Evolutionary conservation across 192 early-diverging fungal genomes (phyloP).

Genomic region (Backusella circina): DNA sequence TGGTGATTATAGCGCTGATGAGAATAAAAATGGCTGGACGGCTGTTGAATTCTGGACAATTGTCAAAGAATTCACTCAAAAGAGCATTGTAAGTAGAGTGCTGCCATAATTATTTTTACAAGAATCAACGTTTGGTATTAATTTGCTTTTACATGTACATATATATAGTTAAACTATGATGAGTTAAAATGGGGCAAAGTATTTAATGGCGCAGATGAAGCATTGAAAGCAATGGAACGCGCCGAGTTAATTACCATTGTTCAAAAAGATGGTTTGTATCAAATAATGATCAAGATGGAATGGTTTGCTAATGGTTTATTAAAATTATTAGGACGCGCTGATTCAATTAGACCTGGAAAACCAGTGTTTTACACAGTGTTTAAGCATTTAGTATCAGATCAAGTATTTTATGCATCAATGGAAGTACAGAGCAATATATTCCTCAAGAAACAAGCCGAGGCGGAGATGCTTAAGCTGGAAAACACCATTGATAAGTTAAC

Average conservation of each 20-base stretch:
- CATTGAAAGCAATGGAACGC: slow-evolving; percentile 85
- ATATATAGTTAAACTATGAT: slow-evolving; percentile 72
- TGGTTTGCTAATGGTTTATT: neutral
- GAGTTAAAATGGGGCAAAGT: slow-evolving; percentile 72
- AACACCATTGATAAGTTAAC: slow-evolving; percentile 52
- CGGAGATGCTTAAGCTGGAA: slow-evolving; percentile 61
- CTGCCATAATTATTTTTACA: neutral
- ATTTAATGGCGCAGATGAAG: slow-evolving; percentile 79
- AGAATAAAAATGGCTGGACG: slow-evolving; percentile 60
- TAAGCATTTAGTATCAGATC: slow-evolving; percentile 62
- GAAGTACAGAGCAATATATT: slow-evolving; percentile 59
- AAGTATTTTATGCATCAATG: slow-evolving; percentile 78
- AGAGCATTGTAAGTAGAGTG: slow-evolving; percentile 22
- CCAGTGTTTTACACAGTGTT: slow-evolving; percentile 86
- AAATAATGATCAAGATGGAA: neutral
- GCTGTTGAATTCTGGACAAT: slow-evolving; percentile 91
- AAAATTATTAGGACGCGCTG: slow-evolving; percentile 64
- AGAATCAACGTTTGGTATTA: neutral
- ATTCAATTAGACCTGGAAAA: slow-evolving; percentile 70
- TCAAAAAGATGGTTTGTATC: slow-evolving; percentile 62
- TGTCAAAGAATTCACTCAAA: slow-evolving; percentile 62
- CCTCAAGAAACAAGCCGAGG: slow-evolving; percentile 53
- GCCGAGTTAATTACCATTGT: slow-evolving; percentile 81
- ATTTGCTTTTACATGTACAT: neutral
- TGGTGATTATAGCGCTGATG: slow-evolving; percentile 52